Evolutionary conservation across 768 basidiomycete species (phyloP), one percentile per base, ranked within the genome.

Genomic region (Tulasnella sp.): DNA sequence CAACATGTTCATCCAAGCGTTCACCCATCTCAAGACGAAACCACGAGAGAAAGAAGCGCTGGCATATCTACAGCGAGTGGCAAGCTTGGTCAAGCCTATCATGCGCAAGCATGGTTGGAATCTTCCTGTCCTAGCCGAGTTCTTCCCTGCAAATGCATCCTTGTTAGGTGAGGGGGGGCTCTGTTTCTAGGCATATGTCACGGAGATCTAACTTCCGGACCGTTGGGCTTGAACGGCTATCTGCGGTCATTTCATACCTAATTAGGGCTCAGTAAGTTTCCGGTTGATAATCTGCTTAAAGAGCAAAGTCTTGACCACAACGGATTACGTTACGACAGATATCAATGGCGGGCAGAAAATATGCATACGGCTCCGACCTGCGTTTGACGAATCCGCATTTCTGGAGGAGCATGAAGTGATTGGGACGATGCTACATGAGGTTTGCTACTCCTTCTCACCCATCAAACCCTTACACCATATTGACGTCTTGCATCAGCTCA

Each of bases 391-490:
- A 0, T 80, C 82, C 67, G 80, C 81, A 0, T 92, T 93, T 66
- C 78, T 80, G 60, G 81, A 85, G 19, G 81, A 87, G 64, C 84
- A 86, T 53, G 78, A 85, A 12, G 73, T 96, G 2, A 74, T 94
- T 1, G 75, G 80, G 53, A 88, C 87, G 0, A 90, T 94, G 91
- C 76, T 96, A 15, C 92, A 94, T 67, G 92, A 96, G 76, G 89
- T 86, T 63, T 63, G 72, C 61, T 4, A 42, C 50, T 21, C 24
- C 56, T 24, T 19, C 27, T 1, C 25, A 7, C 15, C 42, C 52
- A 34, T 31, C 9, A 5, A 15, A 25, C 34, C 0, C 45, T 53
- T 61, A 30, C 42, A 53, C n/a, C n/a, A n/a, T n/a, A 59, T 53
- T 29, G 22, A 24, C 31, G 44, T 19, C 48, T 41, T 34, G 30